Evolutionary conservation across 306 rosid genomes (phyloP).

Genomic region (Lathyrus tuberosus): DNA sequence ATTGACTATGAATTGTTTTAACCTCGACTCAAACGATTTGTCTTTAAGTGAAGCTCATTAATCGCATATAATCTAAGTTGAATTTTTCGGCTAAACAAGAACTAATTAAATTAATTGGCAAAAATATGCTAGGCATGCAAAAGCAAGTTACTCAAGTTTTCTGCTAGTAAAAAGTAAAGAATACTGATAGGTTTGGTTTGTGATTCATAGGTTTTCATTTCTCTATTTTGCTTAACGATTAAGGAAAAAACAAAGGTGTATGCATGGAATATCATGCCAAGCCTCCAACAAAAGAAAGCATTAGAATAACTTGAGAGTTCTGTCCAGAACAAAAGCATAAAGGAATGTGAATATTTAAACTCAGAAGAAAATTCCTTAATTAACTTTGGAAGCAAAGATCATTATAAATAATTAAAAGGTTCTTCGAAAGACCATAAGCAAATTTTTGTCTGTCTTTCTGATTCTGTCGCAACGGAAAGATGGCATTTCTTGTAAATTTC

Average conservation of each 20-base stretch:
- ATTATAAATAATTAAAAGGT: slow-evolving; percentile 45
- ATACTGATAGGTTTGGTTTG: slow-evolving; percentile 13
- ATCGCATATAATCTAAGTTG: neutral
- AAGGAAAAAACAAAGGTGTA: slow-evolving; percentile 1
- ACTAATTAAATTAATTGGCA: slow-evolving; percentile 2
- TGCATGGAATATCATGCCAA: slow-evolving; percentile 51
- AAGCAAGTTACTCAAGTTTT: slow-evolving; percentile 28
- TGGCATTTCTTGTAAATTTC: slow-evolving; percentile 51
- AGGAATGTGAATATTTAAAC: slow-evolving; percentile 43
- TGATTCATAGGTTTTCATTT: slow-evolving; percentile 14
- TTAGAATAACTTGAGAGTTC: slow-evolving; percentile 52
- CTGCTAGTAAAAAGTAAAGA: slow-evolving; percentile 38
- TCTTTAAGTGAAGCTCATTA: neutral
- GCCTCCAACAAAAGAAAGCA: slow-evolving; percentile 63
- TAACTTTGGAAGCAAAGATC: slow-evolving; percentile 43
- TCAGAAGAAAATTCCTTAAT: slow-evolving; percentile 38
- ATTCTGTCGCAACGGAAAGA: slow-evolving; percentile 40
- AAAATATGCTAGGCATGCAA: slow-evolving; percentile 5
- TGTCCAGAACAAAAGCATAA: slow-evolving; percentile 53
- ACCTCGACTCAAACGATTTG: neutral
- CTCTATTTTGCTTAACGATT: slow-evolving; percentile 3
- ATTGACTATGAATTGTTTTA: neutral
- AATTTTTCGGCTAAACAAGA: neutral
- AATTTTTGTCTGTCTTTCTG: slow-evolving; percentile 25
- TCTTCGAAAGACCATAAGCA: slow-evolving; percentile 29